Percentiles rank a stretch among this genome's conserved stretches.
phyloP scores from a whole-genome alignment of 1,139 yeast species.

The Pichia sp. region DNA sequence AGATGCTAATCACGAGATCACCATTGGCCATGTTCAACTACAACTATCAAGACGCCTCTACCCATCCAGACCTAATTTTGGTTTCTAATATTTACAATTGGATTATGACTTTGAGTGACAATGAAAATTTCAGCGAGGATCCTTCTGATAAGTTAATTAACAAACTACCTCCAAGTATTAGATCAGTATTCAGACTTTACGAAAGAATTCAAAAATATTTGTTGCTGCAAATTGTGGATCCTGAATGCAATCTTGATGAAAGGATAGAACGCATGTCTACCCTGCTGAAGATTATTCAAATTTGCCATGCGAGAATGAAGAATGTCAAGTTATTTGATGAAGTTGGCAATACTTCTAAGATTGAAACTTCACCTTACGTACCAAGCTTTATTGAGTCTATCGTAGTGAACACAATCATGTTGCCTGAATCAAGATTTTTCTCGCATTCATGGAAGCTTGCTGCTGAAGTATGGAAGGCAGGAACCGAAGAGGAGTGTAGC shows the following conservation, averaged over 20 bases:
- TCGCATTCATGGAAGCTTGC: constrained; percentile 65
- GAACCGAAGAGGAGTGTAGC: constrained; percentile 3
- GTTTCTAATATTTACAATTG: constrained; percentile 70
- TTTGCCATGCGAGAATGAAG: constrained; percentile 66
- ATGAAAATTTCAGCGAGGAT: constrained; percentile 27
- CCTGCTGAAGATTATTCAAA: constrained; percentile 60
- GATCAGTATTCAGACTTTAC: constrained; percentile 64
- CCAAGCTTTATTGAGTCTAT: constrained; percentile 89
- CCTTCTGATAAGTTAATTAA: constrained; percentile 42
- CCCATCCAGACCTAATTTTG: constrained; percentile 52
- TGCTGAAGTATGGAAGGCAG: constrained; percentile 26
- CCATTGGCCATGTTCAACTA: constrained; percentile 57
- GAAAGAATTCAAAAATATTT: constrained; percentile 62
- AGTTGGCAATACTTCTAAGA: constrained; percentile 26
- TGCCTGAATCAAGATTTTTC: constrained; percentile 76
- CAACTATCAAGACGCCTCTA: constrained; percentile 39
- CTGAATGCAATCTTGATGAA: constrained; percentile 48
- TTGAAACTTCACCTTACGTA: constrained; percentile 48
- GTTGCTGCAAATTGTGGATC: constrained; percentile 61
- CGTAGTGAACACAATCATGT: constrained; percentile 64
- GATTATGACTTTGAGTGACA: constrained; percentile 53
- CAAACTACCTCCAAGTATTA: constrained; percentile 66
- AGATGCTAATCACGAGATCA: constrained; percentile 54
- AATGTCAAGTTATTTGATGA: constrained; percentile 47
- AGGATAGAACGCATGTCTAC: constrained; percentile 71